Evolutionary conservation across 2,329 filamentous ascomycete species (phyloP), one percentile per base, ranked within the genome.

Genomic region (Pseudogymnoascus pannorum): DNA sequence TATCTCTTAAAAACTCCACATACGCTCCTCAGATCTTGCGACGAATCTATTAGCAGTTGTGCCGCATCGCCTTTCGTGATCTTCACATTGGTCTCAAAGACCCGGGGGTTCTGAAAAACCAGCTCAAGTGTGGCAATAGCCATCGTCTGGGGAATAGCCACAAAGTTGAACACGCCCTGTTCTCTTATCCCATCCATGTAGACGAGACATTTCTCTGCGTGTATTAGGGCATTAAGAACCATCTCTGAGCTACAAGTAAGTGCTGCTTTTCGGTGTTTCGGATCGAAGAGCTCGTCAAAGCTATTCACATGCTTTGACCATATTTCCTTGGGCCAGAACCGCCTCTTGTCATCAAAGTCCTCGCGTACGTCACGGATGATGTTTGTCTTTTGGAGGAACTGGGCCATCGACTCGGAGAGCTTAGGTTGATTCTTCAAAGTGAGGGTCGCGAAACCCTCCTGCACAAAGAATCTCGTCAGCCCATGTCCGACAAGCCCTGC

Each of bases 131-230:
- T 97, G 7, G 94, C 93, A 73, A 99, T 97, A 60, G 93, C 94
- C 94, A 99, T 99, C 66, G 87, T 81, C 75, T 99, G 94, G 2
- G 94, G 94, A 66, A 99, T 99, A 61, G 93, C 93, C 57, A 92
- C 92, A 75, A 99, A 99, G 81, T 99, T 99, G 85, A 99, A 99
- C 24, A 96, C 91, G 72, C 91, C 96, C 78, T 99, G 94, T 72
- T 99, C 94, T 67, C 88, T 87, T 66, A 99, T 85, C 54, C 90
- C 94, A 4, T 93, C 93, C 78, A 99, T 91, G 77, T 97, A 99
- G 79, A 92, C 97, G n/a, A 99, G 77, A 72, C 93, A 97, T 72
- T 97, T 92, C 66, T 97, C 92, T 4, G 84, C 88, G 68, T 96
- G 89, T 71, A 87, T 86, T 44, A 99, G 80, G 4, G 93, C 91